phyloP scores from a whole-genome alignment of 2,329 filamentous ascomycete species.

The Trichoderma lentiforme region DNA sequence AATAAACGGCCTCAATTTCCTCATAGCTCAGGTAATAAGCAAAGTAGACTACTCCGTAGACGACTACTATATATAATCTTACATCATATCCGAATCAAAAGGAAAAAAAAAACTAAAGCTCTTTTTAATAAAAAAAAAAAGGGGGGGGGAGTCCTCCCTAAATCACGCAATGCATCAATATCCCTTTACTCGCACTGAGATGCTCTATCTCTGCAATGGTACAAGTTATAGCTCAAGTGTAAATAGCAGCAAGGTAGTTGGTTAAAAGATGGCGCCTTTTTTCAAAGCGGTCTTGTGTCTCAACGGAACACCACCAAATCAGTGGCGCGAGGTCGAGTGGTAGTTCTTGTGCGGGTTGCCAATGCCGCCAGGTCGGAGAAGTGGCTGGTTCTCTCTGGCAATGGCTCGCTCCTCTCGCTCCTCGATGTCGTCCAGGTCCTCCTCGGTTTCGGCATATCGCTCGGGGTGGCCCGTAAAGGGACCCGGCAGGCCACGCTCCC shows the following conservation, averaged over 20 bases:
- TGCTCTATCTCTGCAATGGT: neutral
- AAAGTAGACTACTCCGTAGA: neutral
- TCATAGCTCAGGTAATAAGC: neutral
- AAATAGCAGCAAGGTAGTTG: neutral
- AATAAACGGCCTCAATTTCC: neutral
- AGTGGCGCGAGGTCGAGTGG: conserved; percentile 27
- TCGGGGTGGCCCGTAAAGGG: conserved; percentile 52
- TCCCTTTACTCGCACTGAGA: neutral
- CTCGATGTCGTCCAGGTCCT: conserved; percentile 48
- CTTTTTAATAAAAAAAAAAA: neutral
- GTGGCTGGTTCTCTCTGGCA: conserved; percentile 48
- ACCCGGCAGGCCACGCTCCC: conserved; percentile 49
- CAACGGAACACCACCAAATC: neutral
- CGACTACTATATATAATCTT: conserved; percentile 1
- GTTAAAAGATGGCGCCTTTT: neutral
- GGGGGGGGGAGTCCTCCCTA: neutral
- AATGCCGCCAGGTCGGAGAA: conserved; percentile 49
- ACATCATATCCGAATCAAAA: neutral
- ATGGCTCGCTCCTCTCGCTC: conserved; percentile 51
- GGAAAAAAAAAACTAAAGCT: neutral
- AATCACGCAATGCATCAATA: neutral
- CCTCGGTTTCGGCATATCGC: conserved; percentile 49
- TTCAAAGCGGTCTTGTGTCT: neutral
- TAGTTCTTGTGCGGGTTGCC: conserved; percentile 44
- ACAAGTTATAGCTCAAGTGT: neutral